phyloP scores from a whole-genome alignment of 129 eudicot genomes.

The Logfia minima region DNA sequence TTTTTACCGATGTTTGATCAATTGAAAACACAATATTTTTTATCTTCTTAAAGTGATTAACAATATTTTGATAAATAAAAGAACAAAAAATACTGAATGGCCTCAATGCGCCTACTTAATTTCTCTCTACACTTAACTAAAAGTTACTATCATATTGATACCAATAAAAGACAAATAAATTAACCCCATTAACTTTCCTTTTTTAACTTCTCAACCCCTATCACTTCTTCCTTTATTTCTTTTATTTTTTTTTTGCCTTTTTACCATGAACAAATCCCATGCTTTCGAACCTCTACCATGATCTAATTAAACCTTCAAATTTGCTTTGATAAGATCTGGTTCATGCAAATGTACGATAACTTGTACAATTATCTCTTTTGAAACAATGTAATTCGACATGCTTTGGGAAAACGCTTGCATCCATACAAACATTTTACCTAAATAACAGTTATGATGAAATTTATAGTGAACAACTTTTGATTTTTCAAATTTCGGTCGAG shows the following conservation, averaged over 20 bases:
- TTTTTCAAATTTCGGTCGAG: neutral
- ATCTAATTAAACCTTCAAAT: constrained; percentile 6
- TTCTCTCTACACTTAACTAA: constrained; percentile 24
- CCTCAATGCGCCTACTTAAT: constrained; percentile 17
- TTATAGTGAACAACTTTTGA: neutral
- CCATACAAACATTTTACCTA: neutral
- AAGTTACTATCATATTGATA: constrained; percentile 4
- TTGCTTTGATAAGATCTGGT: neutral
- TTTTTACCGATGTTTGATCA: too few relatives aligned
- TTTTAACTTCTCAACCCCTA: neutral
- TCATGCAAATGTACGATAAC: neutral
- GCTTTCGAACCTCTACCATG: constrained; percentile 3
- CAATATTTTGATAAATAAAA: neutral
- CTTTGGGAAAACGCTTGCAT: neutral
- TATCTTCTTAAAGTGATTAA: too few relatives aligned
- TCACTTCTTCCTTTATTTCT: too few relatives aligned
- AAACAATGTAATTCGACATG: neutral
- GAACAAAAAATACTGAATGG: constrained; percentile 20
- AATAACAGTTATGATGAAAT: neutral
- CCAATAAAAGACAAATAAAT: neutral
- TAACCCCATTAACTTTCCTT: constrained; percentile 2
- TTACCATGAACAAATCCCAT: constrained; percentile 4
- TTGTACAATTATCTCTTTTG: neutral
- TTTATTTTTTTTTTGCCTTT: neutral
- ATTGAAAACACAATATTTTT: too few relatives aligned